Base-by-base conservation (phyloP, 352 stramenopile genomes). In the Phytophthora ramorum region DNA sequence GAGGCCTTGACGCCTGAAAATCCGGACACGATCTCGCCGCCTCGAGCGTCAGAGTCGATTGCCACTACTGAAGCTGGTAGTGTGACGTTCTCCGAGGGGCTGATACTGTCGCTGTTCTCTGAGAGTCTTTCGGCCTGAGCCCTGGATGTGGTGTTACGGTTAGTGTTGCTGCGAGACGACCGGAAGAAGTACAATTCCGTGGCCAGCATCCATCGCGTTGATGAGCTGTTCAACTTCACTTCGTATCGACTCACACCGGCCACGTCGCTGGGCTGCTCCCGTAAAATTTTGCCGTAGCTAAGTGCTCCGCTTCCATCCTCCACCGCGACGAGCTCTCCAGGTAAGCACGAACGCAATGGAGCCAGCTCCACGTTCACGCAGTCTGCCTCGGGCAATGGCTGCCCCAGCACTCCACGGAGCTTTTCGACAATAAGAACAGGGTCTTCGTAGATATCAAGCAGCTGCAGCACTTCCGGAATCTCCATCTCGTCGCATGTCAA, bases 151-250 rank as follows among this genome's bases (percentile, higher is more conserved):
- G 12, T 20, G 56, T 26, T 64, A 8, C 46, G 24, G 34, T 61
- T 47, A 17, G 5, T 52, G 26, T 20, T 46, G 16, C 49, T 46
- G 9, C 87, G 76, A 41, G 66, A 75, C 0, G 85, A 91, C 7
- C 76, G 82, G 64, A 94, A 96, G 47, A 85, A 90, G 58, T 80
- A 92, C 20, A 96, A 72, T 24, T 92, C 78, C 0, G 83, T 91
- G 12, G 83, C 75, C 12, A 76, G 50, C 34, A 82, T 67, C 76
- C 75, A 83, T 34, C 43, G 72, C 4, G 71, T 75, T 6, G 62
- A 65, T 12, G 56, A 68, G 47, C 80, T 83, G 5, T 71, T 69
- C 32, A 93, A 55, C 46, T 79, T 85, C 20, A 95, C 76, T 73
- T 92, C 72, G 51, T 90, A 90, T 37, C 67, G 74, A 48, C 69